A percentile compares a stretch with the other conserved stretches of the same genome.
phyloP scores from a whole-genome alignment of 495 filamentous ascomycete genomes.

The Aspergillus steynii region DNA sequence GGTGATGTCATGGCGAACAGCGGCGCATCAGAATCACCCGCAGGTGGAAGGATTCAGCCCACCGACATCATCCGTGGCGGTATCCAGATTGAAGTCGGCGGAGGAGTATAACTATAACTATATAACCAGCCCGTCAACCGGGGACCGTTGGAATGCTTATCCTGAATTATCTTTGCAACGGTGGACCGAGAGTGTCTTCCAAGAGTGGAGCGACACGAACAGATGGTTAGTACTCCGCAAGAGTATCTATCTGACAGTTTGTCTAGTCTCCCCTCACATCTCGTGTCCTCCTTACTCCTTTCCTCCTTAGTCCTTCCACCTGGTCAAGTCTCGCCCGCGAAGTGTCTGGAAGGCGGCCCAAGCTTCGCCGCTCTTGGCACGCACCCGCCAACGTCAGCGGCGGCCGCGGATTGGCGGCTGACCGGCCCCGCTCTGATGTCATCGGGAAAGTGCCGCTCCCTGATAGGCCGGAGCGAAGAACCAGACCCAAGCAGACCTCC shows the following conservation, averaged over 20 bases:
- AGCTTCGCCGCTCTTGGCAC: constrained; percentile 25
- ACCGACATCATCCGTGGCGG: not conserved
- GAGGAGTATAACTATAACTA: not conserved
- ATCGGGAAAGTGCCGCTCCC: not conserved
- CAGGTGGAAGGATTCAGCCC: not conserved
- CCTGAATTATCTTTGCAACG: not conserved
- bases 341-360: constrained; percentile 24
- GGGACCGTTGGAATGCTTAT: not conserved
- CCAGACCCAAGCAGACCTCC: constrained; percentile 13
- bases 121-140: not conserved
- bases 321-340: not conserved
- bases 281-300: too few species aligned
- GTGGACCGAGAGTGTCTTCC: not conserved
- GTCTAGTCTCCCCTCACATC: too few species aligned
- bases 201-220: too few species aligned
- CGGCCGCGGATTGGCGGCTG: constrained; percentile 20
- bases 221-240: too few species aligned
- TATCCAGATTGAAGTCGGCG: not conserved
- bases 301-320: too few species aligned
- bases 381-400: constrained; percentile 19
- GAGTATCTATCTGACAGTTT: too few species aligned
- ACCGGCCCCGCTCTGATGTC: constrained; percentile 20
- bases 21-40: not conserved
- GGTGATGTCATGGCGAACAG: not conserved
- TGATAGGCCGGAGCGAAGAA: constrained; percentile 15